phyloP scores from a whole-genome alignment of 2,329 filamentous ascomycete species.

The Fusarium falciforme region DNA sequence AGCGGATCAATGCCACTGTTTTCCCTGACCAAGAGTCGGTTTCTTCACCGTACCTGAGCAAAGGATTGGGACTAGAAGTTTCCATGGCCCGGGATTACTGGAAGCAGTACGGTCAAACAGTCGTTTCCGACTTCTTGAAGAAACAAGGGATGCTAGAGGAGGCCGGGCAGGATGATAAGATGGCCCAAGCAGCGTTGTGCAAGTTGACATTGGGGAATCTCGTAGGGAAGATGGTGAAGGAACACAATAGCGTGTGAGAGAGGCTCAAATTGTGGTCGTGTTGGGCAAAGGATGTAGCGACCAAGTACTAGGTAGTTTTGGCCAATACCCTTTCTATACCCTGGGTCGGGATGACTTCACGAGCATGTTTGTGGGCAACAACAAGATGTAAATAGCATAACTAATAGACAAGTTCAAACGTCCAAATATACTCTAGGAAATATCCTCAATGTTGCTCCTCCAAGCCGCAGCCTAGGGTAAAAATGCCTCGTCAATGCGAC shows the following conservation, averaged over 20 bases:
- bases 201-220: background rate
- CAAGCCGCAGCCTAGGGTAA: too few species aligned
- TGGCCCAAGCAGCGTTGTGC: background rate
- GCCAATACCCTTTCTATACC: background rate
- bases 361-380: background rate
- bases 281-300: background rate
- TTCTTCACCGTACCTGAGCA: background rate
- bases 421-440: too few species aligned
- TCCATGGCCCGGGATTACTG: background rate
- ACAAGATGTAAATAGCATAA: too few species aligned
- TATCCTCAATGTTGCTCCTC: too few species aligned
- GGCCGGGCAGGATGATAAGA: background rate
- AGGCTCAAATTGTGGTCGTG: background rate
- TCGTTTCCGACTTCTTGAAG: background rate
- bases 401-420: too few species aligned
- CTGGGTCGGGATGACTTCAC: background rate
- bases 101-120: background rate
- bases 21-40: background rate
- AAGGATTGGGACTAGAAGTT: background rate
- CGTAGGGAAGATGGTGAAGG: background rate
- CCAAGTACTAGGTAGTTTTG: background rate
- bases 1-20: background rate
- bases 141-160: background rate
- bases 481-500: too few species aligned
- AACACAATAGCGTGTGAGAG: background rate